A percentile compares a stretch with the other conserved stretches of the same genome.
These are phyloP conservation scores for Dissoconium aciculare DNA, from an alignment of 2,329 filamentous ascomycete species.

Conservation along the genomic window DNA sequence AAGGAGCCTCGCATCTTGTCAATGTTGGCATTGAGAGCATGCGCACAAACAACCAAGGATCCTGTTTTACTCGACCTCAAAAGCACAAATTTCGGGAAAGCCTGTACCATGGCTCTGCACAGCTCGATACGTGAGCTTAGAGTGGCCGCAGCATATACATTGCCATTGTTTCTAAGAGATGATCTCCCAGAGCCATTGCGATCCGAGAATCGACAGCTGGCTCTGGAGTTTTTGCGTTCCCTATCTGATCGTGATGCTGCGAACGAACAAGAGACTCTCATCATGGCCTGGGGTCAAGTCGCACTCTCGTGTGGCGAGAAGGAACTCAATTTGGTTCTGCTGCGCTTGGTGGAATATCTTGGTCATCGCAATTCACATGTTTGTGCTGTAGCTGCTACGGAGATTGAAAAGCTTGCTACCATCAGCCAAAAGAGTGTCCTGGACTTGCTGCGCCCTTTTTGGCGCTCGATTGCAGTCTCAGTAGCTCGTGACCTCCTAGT, in stretches of 20 bases:
- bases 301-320: conserved; percentile 62
- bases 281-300: conserved; percentile 74
- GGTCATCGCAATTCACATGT: conserved; percentile 69
- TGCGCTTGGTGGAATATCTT: conserved; percentile 73
- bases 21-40: conserved; percentile 54
- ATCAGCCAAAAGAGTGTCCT: conserved; percentile 41
- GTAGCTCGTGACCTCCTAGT: conserved; percentile 68
- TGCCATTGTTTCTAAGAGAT: conserved; percentile 45
- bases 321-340: conserved; percentile 71
- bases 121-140: conserved; percentile 77
- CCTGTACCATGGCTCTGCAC: conserved; percentile 65
- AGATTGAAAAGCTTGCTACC: conserved; percentile 60
- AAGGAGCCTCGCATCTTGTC: conserved; percentile 51
- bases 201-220: conserved; percentile 51
- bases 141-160: conserved; percentile 53
- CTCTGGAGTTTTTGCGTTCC: conserved; percentile 54
- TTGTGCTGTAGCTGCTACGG: conserved; percentile 67
- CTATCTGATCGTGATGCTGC: conserved; percentile 55
- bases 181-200: conserved; percentile 34
- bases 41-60: conserved; percentile 52
- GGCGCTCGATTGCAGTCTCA: conserved; percentile 68
- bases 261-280: conserved; percentile 64
- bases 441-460: conserved; percentile 66
- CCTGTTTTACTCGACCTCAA: conserved; percentile 50
- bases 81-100: conserved; percentile 54